Conservation (phyloP, 305 asterid species). For the Solanum chacoense region DNA sequence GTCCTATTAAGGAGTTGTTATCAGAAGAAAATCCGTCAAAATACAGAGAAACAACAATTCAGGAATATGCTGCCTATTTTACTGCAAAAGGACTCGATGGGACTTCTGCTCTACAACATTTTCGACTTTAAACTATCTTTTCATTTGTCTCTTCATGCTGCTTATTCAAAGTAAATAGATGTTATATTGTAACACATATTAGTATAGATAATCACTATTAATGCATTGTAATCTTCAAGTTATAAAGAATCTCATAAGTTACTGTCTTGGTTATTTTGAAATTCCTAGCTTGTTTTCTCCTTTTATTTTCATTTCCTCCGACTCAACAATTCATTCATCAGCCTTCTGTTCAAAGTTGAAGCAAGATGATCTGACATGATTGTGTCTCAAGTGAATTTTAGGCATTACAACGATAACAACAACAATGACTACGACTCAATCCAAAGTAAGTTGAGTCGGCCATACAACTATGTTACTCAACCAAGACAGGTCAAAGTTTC, state of each 20-base stretch:
- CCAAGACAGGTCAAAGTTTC: not conserved
- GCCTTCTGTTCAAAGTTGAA: not conserved
- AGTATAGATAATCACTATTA: not conserved
- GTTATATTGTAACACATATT: not conserved
- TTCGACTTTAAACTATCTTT: not conserved
- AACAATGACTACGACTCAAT: not conserved
- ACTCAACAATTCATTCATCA: not conserved
- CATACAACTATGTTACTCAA: not conserved
- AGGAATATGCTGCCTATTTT: slow-evolving; percentile 8
- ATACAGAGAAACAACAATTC: slow-evolving; percentile 21
- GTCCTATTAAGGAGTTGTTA: slow-evolving; percentile 22
- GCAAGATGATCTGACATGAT: not conserved
- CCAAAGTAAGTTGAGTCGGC: not conserved
- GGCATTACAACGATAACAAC: not conserved
- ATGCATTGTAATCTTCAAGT: not conserved
- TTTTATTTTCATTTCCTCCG: not conserved
- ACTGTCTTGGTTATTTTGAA: not conserved
- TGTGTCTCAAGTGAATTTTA: not conserved
- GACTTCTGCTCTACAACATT: slow-evolving; percentile 17
- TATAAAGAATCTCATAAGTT: not conserved
- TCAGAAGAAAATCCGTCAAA: slow-evolving; percentile 13
- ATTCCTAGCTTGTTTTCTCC: not conserved
- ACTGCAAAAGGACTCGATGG: slow-evolving; percentile 22
- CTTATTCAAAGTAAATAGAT: not conserved
- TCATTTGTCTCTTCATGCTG: not conserved